Evolutionary conservation across 2,329 filamentous ascomycete species (phyloP).

Genomic region (Penicillium paneum): DNA sequence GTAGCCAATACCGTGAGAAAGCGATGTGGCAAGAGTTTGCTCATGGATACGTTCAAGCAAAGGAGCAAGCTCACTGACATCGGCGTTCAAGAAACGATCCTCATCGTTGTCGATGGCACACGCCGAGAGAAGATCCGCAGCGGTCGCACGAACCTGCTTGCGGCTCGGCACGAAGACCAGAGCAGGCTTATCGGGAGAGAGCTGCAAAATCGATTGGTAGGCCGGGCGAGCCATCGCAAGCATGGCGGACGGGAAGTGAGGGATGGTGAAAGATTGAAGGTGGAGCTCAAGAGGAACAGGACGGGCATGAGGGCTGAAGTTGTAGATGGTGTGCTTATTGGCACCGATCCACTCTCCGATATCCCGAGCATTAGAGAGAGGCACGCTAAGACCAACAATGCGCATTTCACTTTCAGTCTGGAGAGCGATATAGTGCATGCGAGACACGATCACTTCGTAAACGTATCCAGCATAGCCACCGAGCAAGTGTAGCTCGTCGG

Average conservation of each 20-base stretch:
- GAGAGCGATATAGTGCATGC: conserved; percentile 92
- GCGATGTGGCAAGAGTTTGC: conserved; percentile 77
- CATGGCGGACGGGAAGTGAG: conserved; percentile 97
- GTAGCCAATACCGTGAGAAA: conserved; percentile 93
- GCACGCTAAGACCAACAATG: conserved; percentile 86
- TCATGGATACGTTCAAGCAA: conserved; percentile 82
- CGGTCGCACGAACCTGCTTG: conserved; percentile 86
- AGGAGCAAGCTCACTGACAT: conserved; percentile 75
- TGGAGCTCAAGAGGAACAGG: conserved; percentile 88
- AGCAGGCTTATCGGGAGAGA: conserved; percentile 84
- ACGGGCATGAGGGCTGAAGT: conserved; percentile 90
- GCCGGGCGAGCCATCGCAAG: conserved; percentile 95
- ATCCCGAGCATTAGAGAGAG: conserved; percentile 86
- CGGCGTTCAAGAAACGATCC: conserved; percentile 85
- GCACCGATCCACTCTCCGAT: conserved; percentile 98
- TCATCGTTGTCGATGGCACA: conserved; percentile 87
- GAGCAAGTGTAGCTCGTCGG: conserved; percentile 91
- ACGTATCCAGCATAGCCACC: conserved; percentile 82
- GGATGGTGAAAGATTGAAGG: conserved; percentile 91
- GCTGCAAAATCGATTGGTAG: conserved; percentile 81
- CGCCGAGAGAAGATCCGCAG: conserved; percentile 81
- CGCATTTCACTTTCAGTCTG: conserved; percentile 82
- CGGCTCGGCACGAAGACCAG: conserved; percentile 89
- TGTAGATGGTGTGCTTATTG: conserved; percentile 97
- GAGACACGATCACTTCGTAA: conserved; percentile 95